A percentile compares a stretch with the other conserved stretches of the same genome.
Evolutionary conservation across 768 basidiomycete species (phyloP).

Genomic region (Roridomyces roridus): DNA sequence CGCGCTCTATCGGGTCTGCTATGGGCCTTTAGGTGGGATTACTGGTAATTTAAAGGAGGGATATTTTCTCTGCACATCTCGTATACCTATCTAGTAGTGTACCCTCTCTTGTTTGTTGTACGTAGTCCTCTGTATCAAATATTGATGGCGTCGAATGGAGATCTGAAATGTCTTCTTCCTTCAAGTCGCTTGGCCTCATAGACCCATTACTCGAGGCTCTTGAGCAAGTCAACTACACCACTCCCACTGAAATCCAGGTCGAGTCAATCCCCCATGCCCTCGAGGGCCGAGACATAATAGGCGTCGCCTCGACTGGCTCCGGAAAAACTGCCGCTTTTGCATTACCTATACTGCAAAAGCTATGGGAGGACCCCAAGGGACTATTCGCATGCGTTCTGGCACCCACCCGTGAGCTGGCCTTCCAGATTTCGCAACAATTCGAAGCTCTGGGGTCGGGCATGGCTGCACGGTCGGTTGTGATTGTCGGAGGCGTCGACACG

Average conservation of each 20-base stretch:
- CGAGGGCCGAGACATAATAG: conserved; percentile 94
- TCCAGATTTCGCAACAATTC: conserved; percentile 98
- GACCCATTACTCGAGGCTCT: conserved; percentile 89
- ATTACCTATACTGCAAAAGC: conserved; percentile 91
- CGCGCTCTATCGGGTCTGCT: conserved; percentile 53
- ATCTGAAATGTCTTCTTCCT: conserved; percentile 49
- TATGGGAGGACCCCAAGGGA: conserved; percentile 95
- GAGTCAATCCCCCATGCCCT: conserved; percentile 88
- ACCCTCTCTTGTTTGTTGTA: conserved; percentile 10
- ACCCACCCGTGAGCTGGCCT: conserved; percentile 97
- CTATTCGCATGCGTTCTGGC: conserved; percentile 94
- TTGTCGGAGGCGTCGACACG: conserved; percentile 96
- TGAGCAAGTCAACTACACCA: conserved; percentile 78
- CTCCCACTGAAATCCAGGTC: conserved; percentile 90
- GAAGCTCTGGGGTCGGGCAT: conserved; percentile 90
- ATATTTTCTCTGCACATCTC: conserved; percentile 4
- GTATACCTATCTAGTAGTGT: conserved; percentile 8
- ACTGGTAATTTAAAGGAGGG: conserved; percentile 14
- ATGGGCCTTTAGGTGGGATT: conserved; percentile 39
- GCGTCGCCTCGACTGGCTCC: conserved; percentile 96
- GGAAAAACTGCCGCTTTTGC: conserved; percentile 99
- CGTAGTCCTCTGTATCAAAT: conserved; percentile 6
- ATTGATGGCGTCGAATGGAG: background rate
- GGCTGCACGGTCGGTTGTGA: conserved; percentile 88
- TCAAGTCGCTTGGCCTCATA: conserved; percentile 87